Conservation (phyloP, 1,284 basidiomycete species). For the Irpex lacteus region DNA sequence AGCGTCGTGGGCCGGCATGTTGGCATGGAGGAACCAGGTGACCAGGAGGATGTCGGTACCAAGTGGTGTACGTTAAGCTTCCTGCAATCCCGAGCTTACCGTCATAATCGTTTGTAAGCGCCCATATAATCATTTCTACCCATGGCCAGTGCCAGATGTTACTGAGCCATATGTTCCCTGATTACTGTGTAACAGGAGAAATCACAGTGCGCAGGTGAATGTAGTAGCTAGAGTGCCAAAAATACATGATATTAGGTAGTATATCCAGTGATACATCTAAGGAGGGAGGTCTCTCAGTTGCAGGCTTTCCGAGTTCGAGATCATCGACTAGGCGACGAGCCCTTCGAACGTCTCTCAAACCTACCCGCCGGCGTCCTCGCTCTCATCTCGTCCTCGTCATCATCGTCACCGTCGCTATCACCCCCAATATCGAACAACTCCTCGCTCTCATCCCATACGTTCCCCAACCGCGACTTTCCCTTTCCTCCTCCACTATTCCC, state of each 20-base stretch:
- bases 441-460: slow-evolving; percentile 79
- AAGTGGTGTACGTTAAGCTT: too few species aligned
- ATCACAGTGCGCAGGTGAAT: too few species aligned
- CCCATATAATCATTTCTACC: too few species aligned
- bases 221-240: too few species aligned
- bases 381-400: not conserved
- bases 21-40: slow-evolving; percentile 26
- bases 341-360: not conserved
- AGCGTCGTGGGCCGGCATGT: slow-evolving; percentile 27
- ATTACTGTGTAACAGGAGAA: too few species aligned
- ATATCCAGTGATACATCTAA: not conserved
- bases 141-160: too few species aligned
- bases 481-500: too few species aligned
- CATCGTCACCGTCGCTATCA: slow-evolving; percentile 54
- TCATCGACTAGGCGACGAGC: not conserved
- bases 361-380: not conserved
- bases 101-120: not conserved
- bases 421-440: slow-evolving; percentile 71
- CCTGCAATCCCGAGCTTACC: too few species aligned
- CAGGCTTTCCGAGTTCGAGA: too few species aligned
- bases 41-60: too few species aligned
- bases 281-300: not conserved
- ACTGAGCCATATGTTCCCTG: too few species aligned
- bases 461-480: slow-evolving; percentile 37
- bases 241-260: not conserved